These are phyloP conservation scores for Pichia scutulata DNA, from an alignment of 805 yeast genomes.

Conservation along the genomic window DNA sequence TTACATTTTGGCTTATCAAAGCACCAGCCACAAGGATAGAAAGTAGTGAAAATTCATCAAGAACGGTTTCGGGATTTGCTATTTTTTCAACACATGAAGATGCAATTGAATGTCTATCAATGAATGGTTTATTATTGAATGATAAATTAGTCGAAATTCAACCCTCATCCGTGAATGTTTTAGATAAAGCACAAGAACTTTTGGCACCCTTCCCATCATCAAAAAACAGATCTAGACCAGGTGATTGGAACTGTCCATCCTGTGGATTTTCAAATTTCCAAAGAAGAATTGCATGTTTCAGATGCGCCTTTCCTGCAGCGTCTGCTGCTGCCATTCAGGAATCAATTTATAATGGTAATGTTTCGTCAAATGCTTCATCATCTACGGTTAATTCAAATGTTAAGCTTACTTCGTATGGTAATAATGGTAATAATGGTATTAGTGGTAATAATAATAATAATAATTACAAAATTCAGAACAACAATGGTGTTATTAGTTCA, in stretches of 20 bases:
- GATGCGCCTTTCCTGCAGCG: constrained; percentile 83
- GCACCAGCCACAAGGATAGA: constrained; percentile 4
- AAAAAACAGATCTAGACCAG: constrained; percentile 85
- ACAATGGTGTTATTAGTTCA: constrained; percentile 8
- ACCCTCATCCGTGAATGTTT: constrained; percentile 70
- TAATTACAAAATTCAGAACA: constrained; percentile 3
- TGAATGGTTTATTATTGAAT: constrained; percentile 69
- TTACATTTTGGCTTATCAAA: constrained; percentile 77
- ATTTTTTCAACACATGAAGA: constrained; percentile 81
- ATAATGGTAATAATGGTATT: constrained; percentile 5
- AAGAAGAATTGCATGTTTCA: constrained; percentile 86
- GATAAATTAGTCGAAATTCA: constrained; percentile 78
- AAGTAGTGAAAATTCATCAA: background rate
- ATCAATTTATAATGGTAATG: constrained; percentile 33
- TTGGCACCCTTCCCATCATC: constrained; percentile 79
- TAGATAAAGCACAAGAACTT: constrained; percentile 77
- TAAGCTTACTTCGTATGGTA: constrained; percentile 12
- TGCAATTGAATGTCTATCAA: constrained; percentile 66
- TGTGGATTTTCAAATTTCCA: constrained; percentile 95
- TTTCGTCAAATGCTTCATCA: constrained; percentile 12
- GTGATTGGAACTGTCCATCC: constrained; percentile 97
- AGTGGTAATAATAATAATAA: constrained; percentile 3
- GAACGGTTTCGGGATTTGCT: constrained; percentile 65
- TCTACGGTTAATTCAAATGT: constrained; percentile 6
- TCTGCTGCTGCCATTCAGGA: constrained; percentile 65